Percentiles rank a stretch among this genome's conserved stretches.
These are phyloP conservation scores for Talaromyces albobiverticillius DNA, from an alignment of 2,329 filamentous ascomycete genomes.

Conservation along the genomic window DNA sequence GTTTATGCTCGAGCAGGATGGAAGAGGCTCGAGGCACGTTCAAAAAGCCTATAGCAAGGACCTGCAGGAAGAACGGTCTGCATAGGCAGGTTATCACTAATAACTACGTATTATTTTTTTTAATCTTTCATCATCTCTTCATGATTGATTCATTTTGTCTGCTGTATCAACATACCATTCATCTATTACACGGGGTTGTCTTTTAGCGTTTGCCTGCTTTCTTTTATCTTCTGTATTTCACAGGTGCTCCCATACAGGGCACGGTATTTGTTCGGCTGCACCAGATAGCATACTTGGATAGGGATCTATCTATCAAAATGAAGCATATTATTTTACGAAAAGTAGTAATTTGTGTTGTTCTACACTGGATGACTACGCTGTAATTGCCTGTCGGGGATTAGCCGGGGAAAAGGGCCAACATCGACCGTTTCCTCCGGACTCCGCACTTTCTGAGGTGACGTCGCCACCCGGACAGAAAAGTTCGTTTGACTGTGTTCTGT, in stretches of 20 bases:
- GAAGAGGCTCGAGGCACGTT: conserved; percentile 47
- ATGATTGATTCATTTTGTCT: not conserved
- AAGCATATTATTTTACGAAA: too few species aligned
- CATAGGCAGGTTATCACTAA: conserved; percentile 15
- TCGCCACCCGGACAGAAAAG: conserved; percentile 3
- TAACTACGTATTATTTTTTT: not conserved
- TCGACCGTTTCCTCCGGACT: too few species aligned
- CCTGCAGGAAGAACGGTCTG: conserved; percentile 37
- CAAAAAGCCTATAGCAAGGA: conserved; percentile 44
- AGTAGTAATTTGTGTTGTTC: too few species aligned
- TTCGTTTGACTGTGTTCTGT: too few species aligned
- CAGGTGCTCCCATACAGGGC: too few species aligned
- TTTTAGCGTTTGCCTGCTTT: not conserved
- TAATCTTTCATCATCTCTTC: not conserved
- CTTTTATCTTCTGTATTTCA: not conserved
- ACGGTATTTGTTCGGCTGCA: too few species aligned
- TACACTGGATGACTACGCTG: too few species aligned
- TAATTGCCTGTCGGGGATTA: not conserved
- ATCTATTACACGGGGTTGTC: not conserved
- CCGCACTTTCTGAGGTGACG: conserved; percentile 1
- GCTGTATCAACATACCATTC: not conserved
- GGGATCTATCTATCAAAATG: too few species aligned
- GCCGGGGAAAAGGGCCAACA: too few species aligned
- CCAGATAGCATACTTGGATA: too few species aligned
- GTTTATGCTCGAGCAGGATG: conserved; percentile 74